A percentile compares a stretch with the other conserved stretches of the same genome.
These are phyloP conservation scores for Phaffia rhodozyma DNA, from an alignment of 1,284 basidiomycete species.

Conservation along the genomic window DNA sequence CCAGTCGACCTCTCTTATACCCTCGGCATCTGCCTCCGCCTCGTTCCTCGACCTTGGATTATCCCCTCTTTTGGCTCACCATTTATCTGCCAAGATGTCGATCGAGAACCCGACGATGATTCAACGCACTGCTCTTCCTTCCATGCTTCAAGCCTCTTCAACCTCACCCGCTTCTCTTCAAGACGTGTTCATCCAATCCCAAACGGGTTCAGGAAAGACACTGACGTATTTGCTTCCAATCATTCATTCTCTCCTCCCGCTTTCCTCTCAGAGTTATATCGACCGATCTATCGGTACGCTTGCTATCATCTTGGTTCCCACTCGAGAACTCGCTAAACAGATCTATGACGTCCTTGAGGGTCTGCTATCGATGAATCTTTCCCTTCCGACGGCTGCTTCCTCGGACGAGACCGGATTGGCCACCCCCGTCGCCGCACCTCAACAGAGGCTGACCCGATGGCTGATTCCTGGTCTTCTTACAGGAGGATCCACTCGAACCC, in stretches of 20 bases:
- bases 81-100: constrained; percentile 67
- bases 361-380: constrained; percentile 59
- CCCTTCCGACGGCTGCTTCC: constrained; percentile 36
- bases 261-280: constrained; percentile 68
- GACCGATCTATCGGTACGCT: constrained; percentile 79
- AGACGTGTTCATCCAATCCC: constrained; percentile 91
- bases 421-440: constrained; percentile 38
- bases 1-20: constrained; percentile 60
- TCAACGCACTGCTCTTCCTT: constrained; percentile 68
- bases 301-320: constrained; percentile 87
- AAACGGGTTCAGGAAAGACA: constrained; percentile 97
- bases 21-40: constrained; percentile 48
- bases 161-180: constrained; percentile 28
- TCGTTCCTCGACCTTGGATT: constrained; percentile 65
- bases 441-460: constrained; percentile 66
- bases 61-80: constrained; percentile 65
- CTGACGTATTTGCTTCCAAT: constrained; percentile 90
- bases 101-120: constrained; percentile 83
- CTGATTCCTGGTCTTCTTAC: constrained; percentile 85
- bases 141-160: constrained; percentile 44
- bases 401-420: constrained; percentile 40
- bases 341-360: constrained; percentile 61
- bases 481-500: constrained; percentile 57
- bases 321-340: constrained; percentile 88
- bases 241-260: constrained; percentile 79